phyloP scores from a whole-genome alignment of 345 rosid species.

The Arabidopsis suecica region DNA sequence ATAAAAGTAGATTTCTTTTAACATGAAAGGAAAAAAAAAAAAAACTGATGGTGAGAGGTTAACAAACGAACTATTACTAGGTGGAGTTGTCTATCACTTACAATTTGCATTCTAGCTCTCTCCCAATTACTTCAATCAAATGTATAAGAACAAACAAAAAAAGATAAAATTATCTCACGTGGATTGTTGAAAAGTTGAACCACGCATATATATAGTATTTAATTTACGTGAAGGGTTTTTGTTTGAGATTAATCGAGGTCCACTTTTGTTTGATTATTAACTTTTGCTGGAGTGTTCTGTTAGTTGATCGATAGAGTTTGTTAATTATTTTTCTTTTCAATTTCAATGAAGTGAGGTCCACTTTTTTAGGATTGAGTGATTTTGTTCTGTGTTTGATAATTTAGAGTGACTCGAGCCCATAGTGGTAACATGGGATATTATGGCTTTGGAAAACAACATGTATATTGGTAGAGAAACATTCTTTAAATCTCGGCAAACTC shows the following conservation, averaged over 20 bases:
- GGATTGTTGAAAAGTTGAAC: slow-evolving; percentile 16
- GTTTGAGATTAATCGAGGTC: slow-evolving; percentile 15
- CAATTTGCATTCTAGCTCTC: background rate
- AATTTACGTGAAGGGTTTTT: background rate
- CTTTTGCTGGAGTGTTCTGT: too few relatives aligned
- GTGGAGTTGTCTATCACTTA: slow-evolving; percentile 26
- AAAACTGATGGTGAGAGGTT: slow-evolving; percentile 31
- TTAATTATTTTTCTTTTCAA: too few relatives aligned
- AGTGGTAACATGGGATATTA: background rate
- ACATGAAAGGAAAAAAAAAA: background rate
- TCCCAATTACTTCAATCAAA: background rate
- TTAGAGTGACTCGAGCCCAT: too few relatives aligned
- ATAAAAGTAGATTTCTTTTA: background rate
- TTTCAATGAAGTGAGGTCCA: background rate
- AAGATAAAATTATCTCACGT: background rate
- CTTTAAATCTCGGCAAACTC: background rate
- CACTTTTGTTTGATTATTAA: background rate
- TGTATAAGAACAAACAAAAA: background rate
- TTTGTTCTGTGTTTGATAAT: background rate
- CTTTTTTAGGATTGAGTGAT: background rate
- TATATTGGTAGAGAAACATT: background rate
- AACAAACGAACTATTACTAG: slow-evolving; percentile 35
- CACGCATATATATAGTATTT: background rate
- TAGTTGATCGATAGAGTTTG: too few relatives aligned
- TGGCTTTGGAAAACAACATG: slow-evolving; percentile 2